phyloP scores from a whole-genome alignment of 2,329 filamentous ascomycete species.

The Hypomyces perniciosus region DNA sequence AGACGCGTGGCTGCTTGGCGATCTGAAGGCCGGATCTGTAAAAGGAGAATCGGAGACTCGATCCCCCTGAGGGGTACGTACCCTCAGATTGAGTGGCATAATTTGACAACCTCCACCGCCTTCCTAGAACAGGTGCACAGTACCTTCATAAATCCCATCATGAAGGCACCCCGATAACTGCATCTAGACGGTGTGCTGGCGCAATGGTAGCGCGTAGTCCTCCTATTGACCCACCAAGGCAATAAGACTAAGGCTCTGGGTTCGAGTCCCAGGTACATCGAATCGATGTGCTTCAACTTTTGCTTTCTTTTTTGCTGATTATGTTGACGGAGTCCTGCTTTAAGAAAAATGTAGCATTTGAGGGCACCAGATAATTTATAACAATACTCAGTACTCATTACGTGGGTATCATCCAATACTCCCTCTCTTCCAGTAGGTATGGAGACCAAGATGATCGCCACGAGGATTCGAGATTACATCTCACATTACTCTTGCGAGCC shows the following conservation, averaged over 20 bases:
- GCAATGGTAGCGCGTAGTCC: constrained; percentile 15
- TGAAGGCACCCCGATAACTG: constrained; percentile 1
- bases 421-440: too few relatives aligned
- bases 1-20: too few relatives aligned
- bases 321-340: not conserved
- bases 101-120: constrained; percentile 2
- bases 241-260: constrained; percentile 14
- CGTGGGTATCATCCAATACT: too few relatives aligned
- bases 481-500: too few relatives aligned
- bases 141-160: not conserved
- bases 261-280: constrained; percentile 15
- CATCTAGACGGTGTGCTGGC: constrained; percentile 13
- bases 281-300: constrained; percentile 1
- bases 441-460: too few relatives aligned
- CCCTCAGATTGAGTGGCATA: not conserved
- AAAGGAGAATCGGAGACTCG: not conserved
- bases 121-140: not conserved
- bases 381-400: too few relatives aligned
- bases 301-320: not conserved
- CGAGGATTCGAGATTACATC: too few relatives aligned
- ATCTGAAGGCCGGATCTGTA: too few relatives aligned
- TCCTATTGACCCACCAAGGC: constrained; percentile 10
- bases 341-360: too few relatives aligned
- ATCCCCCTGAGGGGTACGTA: too few relatives aligned
- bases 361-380: too few relatives aligned